These are phyloP conservation scores for Beta corolliflora DNA, from an alignment of 179 eudicot species.

Conservation along the genomic window DNA sequence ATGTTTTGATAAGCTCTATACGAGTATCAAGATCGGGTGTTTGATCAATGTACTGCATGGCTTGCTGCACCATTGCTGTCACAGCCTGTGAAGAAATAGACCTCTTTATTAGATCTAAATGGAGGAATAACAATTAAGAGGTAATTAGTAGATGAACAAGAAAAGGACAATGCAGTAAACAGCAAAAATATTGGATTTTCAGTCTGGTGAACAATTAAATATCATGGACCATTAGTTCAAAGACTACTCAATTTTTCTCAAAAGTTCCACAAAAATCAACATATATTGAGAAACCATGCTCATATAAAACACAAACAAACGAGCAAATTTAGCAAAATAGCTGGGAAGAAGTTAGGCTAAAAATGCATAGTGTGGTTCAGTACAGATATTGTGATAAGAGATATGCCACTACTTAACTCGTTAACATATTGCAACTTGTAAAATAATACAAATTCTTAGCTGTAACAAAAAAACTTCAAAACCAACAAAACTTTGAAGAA, in stretches of 20 bases:
- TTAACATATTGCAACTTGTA: too few relatives aligned
- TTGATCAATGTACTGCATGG: conserved; percentile 89
- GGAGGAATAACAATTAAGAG: background rate
- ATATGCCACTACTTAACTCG: too few relatives aligned
- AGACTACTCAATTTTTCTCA: background rate
- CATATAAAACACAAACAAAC: too few relatives aligned
- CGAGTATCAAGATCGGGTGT: conserved; percentile 90
- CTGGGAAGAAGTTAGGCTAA: too few relatives aligned
- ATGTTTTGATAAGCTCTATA: conserved; percentile 89
- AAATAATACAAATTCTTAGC: too few relatives aligned
- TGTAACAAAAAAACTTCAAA: too few relatives aligned
- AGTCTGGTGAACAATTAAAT: background rate
- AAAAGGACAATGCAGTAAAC: background rate
- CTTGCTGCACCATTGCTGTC: conserved; percentile 96
- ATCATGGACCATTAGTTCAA: background rate
- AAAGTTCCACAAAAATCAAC: background rate
- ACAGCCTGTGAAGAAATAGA: conserved; percentile 56
- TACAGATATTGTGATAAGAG: too few relatives aligned
- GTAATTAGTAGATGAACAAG: background rate
- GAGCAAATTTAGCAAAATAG: too few relatives aligned
- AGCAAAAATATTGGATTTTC: background rate
- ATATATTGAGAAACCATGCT: background rate
- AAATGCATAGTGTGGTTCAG: too few relatives aligned
- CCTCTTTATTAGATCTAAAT: background rate
- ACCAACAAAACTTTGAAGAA: too few relatives aligned